Evolutionary conservation across 2,329 filamentous ascomycete species (phyloP).

Genomic region (Bipolaris sorokiniana): DNA sequence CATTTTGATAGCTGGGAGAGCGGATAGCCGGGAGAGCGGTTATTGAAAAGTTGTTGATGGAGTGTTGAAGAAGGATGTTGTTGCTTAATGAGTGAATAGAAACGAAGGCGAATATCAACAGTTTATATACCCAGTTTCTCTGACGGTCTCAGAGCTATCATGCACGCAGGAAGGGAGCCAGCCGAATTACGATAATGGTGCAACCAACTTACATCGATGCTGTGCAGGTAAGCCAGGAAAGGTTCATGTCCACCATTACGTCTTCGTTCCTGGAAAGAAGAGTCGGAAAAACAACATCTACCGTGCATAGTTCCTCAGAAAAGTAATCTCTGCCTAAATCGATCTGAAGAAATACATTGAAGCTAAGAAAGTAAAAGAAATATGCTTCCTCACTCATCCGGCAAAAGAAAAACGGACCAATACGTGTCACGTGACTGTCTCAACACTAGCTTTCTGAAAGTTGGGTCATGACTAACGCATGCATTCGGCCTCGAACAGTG

Average conservation of each 20-base stretch:
- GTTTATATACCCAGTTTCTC: neutral
- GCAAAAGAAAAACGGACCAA: neutral
- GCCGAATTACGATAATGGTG: neutral
- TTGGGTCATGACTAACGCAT: no score
- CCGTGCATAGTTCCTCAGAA: neutral
- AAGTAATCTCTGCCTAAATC: neutral
- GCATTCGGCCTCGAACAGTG: neutral
- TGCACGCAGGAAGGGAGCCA: no score
- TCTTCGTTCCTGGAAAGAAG: neutral
- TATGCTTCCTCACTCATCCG: neutral
- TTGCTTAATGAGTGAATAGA: neutral
- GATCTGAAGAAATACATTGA: neutral
- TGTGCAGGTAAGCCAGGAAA: neutral
- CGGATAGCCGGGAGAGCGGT: neutral
- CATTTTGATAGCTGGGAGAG: constrained; percentile 19
- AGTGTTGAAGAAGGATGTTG: constrained; percentile 4
- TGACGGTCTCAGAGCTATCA: no score
- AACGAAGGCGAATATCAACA: neutral
- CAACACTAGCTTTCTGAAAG: neutral
- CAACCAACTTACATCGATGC: neutral
- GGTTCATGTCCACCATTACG: no score
- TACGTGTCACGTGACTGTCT: neutral
- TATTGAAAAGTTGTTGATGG: neutral
- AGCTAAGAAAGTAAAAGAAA: neutral
- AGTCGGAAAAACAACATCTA: neutral